Evolutionary conservation across 2,329 filamentous ascomycete species (phyloP), one percentile per base, ranked within the genome.

Genomic region (Trichoderma gracile): DNA sequence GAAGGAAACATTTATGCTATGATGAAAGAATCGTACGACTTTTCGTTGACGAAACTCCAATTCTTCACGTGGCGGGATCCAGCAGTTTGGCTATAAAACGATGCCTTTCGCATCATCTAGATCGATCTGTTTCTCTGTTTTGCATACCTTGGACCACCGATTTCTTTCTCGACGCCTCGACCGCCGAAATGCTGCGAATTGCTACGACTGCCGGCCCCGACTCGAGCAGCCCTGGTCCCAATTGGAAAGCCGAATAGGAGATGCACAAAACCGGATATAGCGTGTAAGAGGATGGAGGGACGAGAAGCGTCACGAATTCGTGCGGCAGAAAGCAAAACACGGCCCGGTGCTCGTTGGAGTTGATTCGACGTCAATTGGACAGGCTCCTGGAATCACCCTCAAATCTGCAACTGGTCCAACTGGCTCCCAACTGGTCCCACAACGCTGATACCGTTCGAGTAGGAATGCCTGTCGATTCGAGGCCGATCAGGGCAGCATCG

Each of bases 1-100:
- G n/a, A 25, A n/a, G 27, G 58, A 62, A 62, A 62, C 58, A 62
- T 54, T 54, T 33, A 62, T 54, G 58, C 47, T 21, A 63, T 63
- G 60, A 63, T 56, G 60, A 55, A 63, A 63, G 60, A 63, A 63
- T 63, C 60, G 60, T 63, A 63, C 60, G 60, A 63, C 56, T 63
- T 63, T 62, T 46, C 33, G 12, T 45, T 2, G n/a, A 25, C 23
- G 30, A 54, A 46, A 49, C 49, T 43, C 40, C 58, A 62, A 25
- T 17, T 45, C 19, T 25, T 10, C 58, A 53, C 49, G 47, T 62
- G 49, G 58, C 58, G n/a, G 47, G 58, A 61, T 52, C 58, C 47
- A 45, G 27, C 25, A 10, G 40, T 54, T 54, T 62, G 27, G 58
- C 49, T 62, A 62, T 62, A 62, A 62, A 62, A 46, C 25, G 15